Base-by-base conservation (phyloP, 2,329 filamentous ascomycete species). In the Colletotrichum sp. region DNA sequence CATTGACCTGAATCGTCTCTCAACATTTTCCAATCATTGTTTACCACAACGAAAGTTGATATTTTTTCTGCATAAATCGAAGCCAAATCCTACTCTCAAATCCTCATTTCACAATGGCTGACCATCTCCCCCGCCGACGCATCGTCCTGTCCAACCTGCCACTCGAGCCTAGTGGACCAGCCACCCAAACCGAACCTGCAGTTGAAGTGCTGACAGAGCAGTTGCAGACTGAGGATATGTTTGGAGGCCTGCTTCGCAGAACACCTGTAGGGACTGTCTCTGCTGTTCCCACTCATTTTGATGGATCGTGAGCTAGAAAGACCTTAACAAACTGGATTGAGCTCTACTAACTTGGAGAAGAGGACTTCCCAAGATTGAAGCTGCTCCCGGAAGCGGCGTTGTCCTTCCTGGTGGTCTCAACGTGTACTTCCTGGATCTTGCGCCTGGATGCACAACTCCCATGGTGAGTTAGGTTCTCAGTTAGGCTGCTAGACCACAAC, bases 251-350 rank as follows among this genome's bases (percentile, higher is more conserved):
- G 2, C 16, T 72, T 16, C 70, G 34, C 18, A 72, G 28, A 66
- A 32, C 60, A 10, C 59, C 36, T n/a, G 63, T 30, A 72, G 88
- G 87, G 88, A 4, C 87, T 86, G n/a, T 72, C 28, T 13, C 71
- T 6, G 15, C 36, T 18, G 55, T 72, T 8, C 71, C 71, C 15
- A 62, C 64, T n/a, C 32, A 52, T 36, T 60, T 59, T 18, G 63
- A 63, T 6, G 71, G 63, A 52, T 30, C 16, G 70, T 72, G 9
- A 36, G 70, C n/a, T 28, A n/a, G 36, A 28, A 6, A 9, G 5
- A 34, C 5, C 44, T 28, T 2, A 16, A 21, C 5, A 32, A 44
- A 24, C 13, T 52, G 44, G 3, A 13, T 52, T 52, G 26, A 30
- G 26, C 36, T 26, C 3, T 32, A 8, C 21, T 62, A 9, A 32